phyloP scores from a whole-genome alignment of 169 alveolate species.

The Plasmodium sp. region DNA sequence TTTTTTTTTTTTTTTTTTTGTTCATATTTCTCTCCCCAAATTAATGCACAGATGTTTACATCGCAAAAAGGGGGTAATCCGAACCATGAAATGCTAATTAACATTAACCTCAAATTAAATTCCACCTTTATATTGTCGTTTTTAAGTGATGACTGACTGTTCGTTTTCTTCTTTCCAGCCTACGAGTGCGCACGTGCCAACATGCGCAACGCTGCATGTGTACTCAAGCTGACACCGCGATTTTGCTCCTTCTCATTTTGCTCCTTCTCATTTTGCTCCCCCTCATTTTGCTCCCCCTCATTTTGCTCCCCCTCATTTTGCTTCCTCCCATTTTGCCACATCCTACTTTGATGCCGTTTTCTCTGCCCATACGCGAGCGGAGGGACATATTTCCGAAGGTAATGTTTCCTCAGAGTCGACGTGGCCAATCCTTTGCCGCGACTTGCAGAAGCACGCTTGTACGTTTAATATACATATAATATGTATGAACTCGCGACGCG shows the following conservation, averaged over 20 bases:
- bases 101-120: neutral
- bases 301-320: neutral
- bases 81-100: neutral
- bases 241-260: neutral
- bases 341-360: neutral
- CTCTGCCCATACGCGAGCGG: neutral
- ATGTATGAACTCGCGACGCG: neutral
- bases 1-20: neutral
- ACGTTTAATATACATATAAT: neutral
- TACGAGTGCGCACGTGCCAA: neutral
- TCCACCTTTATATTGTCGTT: neutral
- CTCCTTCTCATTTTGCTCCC: neutral
- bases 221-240: neutral
- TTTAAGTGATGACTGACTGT: neutral
- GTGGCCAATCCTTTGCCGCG: neutral
- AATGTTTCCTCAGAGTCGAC: neutral
- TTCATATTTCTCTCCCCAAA: neutral
- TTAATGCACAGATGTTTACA: neutral
- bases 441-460: neutral
- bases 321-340: neutral
- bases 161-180: neutral
- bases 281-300: too few species aligned
- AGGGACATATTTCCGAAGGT: neutral
- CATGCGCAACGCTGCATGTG: neutral
- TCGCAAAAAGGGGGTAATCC: neutral